These are phyloP conservation scores for Zymoseptoria ardabiliae DNA, from an alignment of 2,329 filamentous ascomycete genomes.

Conservation along the genomic window DNA sequence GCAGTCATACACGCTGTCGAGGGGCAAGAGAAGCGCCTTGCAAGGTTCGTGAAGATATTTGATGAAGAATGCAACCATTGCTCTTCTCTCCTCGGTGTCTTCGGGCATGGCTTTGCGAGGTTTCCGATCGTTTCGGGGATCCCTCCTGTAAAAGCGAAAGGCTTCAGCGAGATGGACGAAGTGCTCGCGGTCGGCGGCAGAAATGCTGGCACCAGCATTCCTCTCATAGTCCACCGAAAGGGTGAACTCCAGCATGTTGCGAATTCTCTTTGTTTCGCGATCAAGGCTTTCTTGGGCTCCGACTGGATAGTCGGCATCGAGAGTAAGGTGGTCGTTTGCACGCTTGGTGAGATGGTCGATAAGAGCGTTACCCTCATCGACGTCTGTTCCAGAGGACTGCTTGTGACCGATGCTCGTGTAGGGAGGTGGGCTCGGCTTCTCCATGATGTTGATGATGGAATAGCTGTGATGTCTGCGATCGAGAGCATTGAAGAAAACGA, in stretches of 20 bases:
- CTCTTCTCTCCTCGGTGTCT: background rate
- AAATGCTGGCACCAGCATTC: background rate
- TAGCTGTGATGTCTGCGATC: background rate
- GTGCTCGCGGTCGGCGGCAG: constrained; percentile 2
- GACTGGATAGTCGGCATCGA: background rate
- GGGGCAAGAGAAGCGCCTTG: background rate
- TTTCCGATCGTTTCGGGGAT: background rate
- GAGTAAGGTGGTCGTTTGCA: background rate
- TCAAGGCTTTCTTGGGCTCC: background rate
- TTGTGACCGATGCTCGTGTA: background rate
- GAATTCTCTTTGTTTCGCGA: background rate
- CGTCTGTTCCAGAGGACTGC: background rate
- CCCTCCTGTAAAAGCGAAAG: background rate
- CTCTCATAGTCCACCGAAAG: background rate
- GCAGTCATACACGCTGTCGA: background rate
- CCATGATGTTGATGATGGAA: background rate
- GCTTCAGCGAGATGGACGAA: background rate
- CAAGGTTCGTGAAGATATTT: constrained; percentile 4
- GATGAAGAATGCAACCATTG: background rate
- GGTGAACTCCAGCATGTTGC: background rate
- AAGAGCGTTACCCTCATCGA: background rate
- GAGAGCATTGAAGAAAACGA: background rate
- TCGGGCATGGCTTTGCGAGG: background rate
- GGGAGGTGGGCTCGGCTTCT: background rate
- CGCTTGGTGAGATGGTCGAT: background rate